A percentile compares a stretch with the other conserved stretches of the same genome.
phyloP scores from a whole-genome alignment of 2,329 filamentous ascomycete species.

The Alternaria incomplexa region DNA sequence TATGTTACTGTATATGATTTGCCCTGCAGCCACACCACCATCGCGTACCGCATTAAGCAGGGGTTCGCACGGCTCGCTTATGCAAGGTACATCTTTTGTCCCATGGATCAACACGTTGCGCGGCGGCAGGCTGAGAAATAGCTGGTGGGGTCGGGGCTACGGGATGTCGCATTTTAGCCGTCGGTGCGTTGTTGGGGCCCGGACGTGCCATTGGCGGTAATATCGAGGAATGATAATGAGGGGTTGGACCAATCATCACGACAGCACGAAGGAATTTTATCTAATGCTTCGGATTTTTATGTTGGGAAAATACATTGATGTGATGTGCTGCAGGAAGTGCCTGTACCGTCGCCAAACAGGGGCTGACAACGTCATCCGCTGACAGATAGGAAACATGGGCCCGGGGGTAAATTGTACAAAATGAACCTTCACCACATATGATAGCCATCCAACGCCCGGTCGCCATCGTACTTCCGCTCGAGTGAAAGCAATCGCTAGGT shows the following conservation, averaged over 20 bases:
- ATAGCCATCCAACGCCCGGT: neutral
- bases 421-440: neutral
- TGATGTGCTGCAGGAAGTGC: neutral
- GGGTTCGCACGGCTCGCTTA: slow-evolving; percentile 7
- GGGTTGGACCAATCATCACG: neutral
- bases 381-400: neutral
- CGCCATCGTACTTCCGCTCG: neutral
- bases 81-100: slow-evolving; percentile 11
- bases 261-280: neutral
- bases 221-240: neutral
- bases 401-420: neutral
- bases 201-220: neutral
- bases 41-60: neutral
- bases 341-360: neutral
- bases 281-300: neutral
- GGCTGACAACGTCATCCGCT: neutral
- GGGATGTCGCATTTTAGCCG: neutral
- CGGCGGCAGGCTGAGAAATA: neutral
- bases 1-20: neutral
- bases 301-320: neutral
- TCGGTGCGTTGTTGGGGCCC: neutral
- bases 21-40: neutral
- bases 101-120: neutral
- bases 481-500: neutral
- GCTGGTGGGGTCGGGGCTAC: neutral